A percentile compares a stretch with the other conserved stretches of the same genome.
These are phyloP conservation scores for Populus deltoides DNA, from an alignment of 345 rosid genomes.

Conservation along the genomic window DNA sequence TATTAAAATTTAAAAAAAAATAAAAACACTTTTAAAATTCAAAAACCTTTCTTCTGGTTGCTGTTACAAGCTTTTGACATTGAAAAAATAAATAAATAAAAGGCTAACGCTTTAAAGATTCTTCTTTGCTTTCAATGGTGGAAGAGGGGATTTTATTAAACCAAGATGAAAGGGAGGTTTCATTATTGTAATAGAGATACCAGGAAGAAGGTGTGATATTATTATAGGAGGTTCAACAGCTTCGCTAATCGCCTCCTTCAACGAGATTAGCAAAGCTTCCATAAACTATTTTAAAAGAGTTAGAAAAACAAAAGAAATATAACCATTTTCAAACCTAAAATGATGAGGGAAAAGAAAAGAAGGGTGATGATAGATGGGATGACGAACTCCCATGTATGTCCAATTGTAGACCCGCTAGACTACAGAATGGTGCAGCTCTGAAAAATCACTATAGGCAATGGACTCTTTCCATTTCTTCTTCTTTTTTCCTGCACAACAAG, in stretches of 20 bases:
- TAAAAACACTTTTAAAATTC: too few relatives aligned
- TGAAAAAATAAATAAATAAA: not conserved
- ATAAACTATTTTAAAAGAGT: not conserved
- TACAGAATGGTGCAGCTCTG: not conserved
- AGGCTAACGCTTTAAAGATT: slow-evolving; percentile 13
- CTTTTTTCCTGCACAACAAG: not conserved
- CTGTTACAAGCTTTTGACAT: slow-evolving; percentile 15
- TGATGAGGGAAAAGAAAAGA: not conserved
- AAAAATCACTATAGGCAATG: not conserved
- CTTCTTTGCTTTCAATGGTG: not conserved
- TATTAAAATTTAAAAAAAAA: too few relatives aligned
- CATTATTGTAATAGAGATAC: not conserved
- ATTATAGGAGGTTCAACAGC: slow-evolving; percentile 1
- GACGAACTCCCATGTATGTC: slow-evolving; percentile 23
- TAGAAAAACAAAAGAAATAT: too few relatives aligned
- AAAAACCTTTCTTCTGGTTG: not conserved
- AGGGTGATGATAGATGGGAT: slow-evolving; percentile 6
- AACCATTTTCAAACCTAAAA: not conserved
- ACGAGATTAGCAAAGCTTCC: slow-evolving; percentile 20
- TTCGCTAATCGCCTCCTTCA: slow-evolving; percentile 1
- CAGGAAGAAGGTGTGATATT: slow-evolving; percentile 3
- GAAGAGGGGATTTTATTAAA: not conserved
- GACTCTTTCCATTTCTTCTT: not conserved
- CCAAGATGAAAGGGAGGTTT: not conserved
- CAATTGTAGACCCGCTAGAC: not conserved